Conservation (phyloP, 2,329 filamentous ascomycete species). For the Neonectria ditissima region DNA sequence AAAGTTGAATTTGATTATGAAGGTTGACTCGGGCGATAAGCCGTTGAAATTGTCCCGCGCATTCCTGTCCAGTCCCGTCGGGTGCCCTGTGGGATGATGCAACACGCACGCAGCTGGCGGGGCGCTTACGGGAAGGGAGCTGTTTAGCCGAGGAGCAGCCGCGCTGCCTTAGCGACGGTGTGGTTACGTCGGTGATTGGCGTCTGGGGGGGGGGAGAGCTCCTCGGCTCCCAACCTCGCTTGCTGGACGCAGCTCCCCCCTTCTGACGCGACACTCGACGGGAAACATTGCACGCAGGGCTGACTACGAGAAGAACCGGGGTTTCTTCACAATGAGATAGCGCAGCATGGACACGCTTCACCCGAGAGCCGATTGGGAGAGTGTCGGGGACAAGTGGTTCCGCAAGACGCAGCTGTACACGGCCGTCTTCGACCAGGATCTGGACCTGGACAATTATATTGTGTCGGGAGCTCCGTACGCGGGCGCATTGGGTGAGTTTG, state of each 20-base stretch:
- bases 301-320: not conserved
- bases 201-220: slow-evolving; percentile 16
- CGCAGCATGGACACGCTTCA: slow-evolving; percentile 67
- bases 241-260: slow-evolving; percentile 22
- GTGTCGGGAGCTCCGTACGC: slow-evolving; percentile 93
- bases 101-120: slow-evolving; percentile 30
- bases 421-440: slow-evolving; percentile 89
- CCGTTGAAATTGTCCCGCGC: slow-evolving; percentile 29
- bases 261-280: not conserved
- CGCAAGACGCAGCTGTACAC: slow-evolving; percentile 95
- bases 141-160: slow-evolving; percentile 51
- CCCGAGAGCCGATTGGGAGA: slow-evolving; percentile 92
- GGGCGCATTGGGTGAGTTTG: slow-evolving; percentile 84
- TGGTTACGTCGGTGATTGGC: slow-evolving; percentile 32
- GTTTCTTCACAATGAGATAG: slow-evolving; percentile 47
- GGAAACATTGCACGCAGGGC: slow-evolving; percentile 10
- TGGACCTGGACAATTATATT: slow-evolving; percentile 95
- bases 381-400: slow-evolving; percentile 93
- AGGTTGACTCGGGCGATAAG: slow-evolving; percentile 15
- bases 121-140: slow-evolving; percentile 26
- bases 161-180: slow-evolving; percentile 34
- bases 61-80: slow-evolving; percentile 27
- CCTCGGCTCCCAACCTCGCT: slow-evolving; percentile 31
- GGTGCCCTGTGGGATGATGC: slow-evolving; percentile 42
- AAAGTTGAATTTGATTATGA: slow-evolving; percentile 11